Conservation (phyloP, 441 rosid species). For the Adansonia gregorii region DNA sequence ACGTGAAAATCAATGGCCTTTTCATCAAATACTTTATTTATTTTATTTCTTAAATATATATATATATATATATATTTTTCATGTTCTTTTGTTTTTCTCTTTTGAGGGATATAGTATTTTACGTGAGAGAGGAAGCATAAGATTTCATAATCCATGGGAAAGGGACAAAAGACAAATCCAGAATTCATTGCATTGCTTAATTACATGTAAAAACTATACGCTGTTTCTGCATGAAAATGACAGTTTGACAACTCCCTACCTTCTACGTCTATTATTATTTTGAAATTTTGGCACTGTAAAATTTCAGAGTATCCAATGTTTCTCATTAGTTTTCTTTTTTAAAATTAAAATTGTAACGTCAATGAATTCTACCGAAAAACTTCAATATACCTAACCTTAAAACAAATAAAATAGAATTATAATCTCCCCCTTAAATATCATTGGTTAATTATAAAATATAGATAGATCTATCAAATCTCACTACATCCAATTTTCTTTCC, state of each 20-base stretch:
- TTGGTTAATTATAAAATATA: too few relatives aligned
- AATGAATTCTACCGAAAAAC: too few relatives aligned
- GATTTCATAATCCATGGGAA: background rate
- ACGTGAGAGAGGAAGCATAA: background rate
- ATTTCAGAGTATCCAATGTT: slow-evolving; percentile 19
- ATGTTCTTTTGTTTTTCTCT: background rate
- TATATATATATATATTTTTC: too few relatives aligned
- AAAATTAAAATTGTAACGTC: too few relatives aligned
- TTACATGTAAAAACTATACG: background rate
- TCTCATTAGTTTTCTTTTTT: background rate
- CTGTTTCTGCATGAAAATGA: background rate
- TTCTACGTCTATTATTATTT: background rate
- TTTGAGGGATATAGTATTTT: background rate
- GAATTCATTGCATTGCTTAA: background rate
- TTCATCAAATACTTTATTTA: background rate
- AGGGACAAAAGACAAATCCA: background rate
- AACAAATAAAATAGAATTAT: too few relatives aligned
- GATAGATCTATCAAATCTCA: too few relatives aligned
- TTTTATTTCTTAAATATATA: too few relatives aligned
- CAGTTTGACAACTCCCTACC: background rate
- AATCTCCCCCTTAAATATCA: too few relatives aligned
- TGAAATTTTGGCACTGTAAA: background rate
- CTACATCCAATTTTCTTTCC: too few relatives aligned
- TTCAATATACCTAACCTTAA: too few relatives aligned
- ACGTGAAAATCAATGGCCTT: background rate